Percentiles rank a stretch among this genome's conserved stretches.
These are phyloP conservation scores for Paramecium caudatum DNA, from an alignment of 73 alveolate genomes.

Conservation along the genomic window DNA sequence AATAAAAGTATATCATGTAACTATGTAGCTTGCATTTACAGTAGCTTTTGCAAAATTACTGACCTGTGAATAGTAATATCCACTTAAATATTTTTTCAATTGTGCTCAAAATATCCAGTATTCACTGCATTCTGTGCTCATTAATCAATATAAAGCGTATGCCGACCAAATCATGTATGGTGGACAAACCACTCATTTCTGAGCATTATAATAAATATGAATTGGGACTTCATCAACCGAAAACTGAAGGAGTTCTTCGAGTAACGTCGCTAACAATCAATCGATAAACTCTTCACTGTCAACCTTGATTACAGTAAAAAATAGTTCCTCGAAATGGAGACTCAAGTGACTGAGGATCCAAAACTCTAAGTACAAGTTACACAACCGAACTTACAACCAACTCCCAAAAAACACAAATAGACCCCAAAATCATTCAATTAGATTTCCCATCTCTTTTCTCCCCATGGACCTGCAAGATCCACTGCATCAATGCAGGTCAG, in stretches of 20 bases:
- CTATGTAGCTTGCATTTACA: conserved; percentile 24
- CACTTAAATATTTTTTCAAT: conserved; percentile 9
- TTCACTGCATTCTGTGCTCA: conserved; percentile 33
- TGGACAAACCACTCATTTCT: not conserved
- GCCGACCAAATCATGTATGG: conserved; percentile 46
- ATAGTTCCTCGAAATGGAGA: conserved; percentile 9
- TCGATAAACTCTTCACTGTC: conserved; percentile 44
- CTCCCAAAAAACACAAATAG: not conserved
- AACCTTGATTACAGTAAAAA: not conserved
- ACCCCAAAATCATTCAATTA: conserved; percentile 52
- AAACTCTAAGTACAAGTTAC: not conserved
- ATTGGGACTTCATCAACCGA: conserved; percentile 60
- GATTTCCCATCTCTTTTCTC: conserved; percentile 46
- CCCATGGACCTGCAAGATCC: conserved; percentile 72
- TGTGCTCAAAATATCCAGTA: conserved; percentile 1
- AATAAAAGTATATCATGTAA: conserved; percentile 1
- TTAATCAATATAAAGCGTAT: conserved; percentile 56
- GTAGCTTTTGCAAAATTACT: conserved; percentile 22
- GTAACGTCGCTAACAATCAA: not conserved
- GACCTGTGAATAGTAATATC: not conserved
- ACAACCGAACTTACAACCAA: not conserved
- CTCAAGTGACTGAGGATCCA: not conserved
- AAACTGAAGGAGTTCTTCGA: conserved; percentile 66
- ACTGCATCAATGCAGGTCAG: conserved; percentile 53
- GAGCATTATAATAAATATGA: not conserved